These are phyloP conservation scores for Boletus insuetus DNA, from an alignment of 768 basidiomycete species.

Conservation along the genomic window DNA sequence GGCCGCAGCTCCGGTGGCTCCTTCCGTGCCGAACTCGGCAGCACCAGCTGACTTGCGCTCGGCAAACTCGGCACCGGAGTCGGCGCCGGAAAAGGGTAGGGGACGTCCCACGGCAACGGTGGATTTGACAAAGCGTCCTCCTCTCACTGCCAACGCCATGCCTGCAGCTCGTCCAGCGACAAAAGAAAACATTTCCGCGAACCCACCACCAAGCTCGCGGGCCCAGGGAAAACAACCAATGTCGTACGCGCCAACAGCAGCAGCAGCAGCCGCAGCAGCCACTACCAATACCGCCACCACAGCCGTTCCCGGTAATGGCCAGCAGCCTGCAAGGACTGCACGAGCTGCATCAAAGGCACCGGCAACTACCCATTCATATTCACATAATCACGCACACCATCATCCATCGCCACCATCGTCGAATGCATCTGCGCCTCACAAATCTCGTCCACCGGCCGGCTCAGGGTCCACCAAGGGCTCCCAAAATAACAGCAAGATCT, in stretches of 20 bases:
- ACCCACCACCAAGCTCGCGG: constrained; percentile 68
- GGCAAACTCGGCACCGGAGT: constrained; percentile 33
- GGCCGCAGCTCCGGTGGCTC: constrained; percentile 25
- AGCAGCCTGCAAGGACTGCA: constrained; percentile 38
- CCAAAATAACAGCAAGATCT: constrained; percentile 76
- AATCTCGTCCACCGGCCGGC: constrained; percentile 29
- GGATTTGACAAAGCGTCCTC: constrained; percentile 38
- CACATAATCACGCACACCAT: constrained; percentile 50
- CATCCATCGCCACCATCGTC: constrained; percentile 47
- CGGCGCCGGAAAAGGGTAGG: constrained; percentile 32
- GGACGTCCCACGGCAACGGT: constrained; percentile 32
- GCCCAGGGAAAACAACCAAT: constrained; percentile 94
- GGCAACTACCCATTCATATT: constrained; percentile 47
- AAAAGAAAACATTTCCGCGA: constrained; percentile 34
- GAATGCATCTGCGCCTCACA: constrained; percentile 32
- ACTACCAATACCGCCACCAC: constrained; percentile 36
- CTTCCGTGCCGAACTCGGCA: constrained; percentile 30
- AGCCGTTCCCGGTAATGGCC: constrained; percentile 27
- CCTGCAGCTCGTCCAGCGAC: constrained; percentile 41
- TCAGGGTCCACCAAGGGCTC: constrained; percentile 25
- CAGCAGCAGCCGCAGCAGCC: constrained; percentile 17
- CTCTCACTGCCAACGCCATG: constrained; percentile 42
- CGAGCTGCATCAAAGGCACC: constrained; percentile 60
- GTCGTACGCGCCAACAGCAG: constrained; percentile 49
- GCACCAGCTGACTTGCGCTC: constrained; percentile 15